Base-by-base conservation (phyloP, 2,329 filamentous ascomycete species). In the Fusarium nodosum region DNA sequence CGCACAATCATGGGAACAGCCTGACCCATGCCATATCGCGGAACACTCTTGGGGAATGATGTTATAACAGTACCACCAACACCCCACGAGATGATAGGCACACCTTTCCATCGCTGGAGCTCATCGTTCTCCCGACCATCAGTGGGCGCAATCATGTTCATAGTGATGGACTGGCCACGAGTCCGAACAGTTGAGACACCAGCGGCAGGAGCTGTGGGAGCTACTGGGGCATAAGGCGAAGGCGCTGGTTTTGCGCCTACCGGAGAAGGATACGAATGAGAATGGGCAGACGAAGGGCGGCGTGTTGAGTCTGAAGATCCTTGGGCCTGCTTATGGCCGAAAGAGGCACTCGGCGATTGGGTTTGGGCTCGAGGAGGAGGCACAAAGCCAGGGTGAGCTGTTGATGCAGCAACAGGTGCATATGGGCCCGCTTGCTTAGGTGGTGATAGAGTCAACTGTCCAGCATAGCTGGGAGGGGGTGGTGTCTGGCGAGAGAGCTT, bases 41-140 rank as follows among this genome's bases (percentile, higher is more conserved):
- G 94, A 34, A 96, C 88, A 69, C 95, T 91, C 77, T 92, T 94
- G 0, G 97, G 96, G 75, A 98, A 97, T 44, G 90, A 93, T 2
- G 92, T 94, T 4, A 97, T 85, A 13, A 97, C 82, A 3, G 88
- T 87, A 15, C 96, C 96, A 22, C 94, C 94, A 50, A 97, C 89
- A 4, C 93, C 94, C 91, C 97, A 99, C 1, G 87, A 88, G 74
- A 98, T 91, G 15, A 97, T 86, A 0, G 97, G 96, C 15, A 88
- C 87, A 5, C 97, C 97, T 80, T 92, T 94, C 96, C 96, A 99
- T 70, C 96, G 87, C 77, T 97, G 87, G 9, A 99, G 82, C 3
- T 90, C 89, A 80, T 99, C 96, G 20, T 88, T 81, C 74, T 91
- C 88, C 22, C 87, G 86, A 2, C 89, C 89, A 77, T 91, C 89